Evolutionary conservation across 2,329 filamentous ascomycete genomes (phyloP).

Genomic region (Xylaria sp.): DNA sequence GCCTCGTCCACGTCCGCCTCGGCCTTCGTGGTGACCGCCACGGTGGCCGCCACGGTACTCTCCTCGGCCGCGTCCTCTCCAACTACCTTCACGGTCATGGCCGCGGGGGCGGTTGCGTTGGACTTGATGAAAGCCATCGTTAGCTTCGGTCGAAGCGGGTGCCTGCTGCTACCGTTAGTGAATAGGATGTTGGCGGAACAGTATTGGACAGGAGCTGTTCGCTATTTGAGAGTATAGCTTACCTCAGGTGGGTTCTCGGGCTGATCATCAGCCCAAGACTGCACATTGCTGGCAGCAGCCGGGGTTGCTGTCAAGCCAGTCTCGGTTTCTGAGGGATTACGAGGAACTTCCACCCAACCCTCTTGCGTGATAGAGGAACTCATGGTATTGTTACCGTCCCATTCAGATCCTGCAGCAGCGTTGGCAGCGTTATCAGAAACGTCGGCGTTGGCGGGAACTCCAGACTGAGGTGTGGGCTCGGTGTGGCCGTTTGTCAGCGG

Average conservation of each 20-base stretch:
- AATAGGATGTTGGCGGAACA: slow-evolving; percentile 18
- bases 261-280: slow-evolving; percentile 87
- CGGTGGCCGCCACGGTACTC: slow-evolving; percentile 48
- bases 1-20: slow-evolving; percentile 49
- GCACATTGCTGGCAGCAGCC: slow-evolving; percentile 64
- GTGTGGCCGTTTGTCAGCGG: slow-evolving; percentile 57
- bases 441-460: slow-evolving; percentile 61
- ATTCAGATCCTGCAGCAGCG: slow-evolving; percentile 72
- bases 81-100: slow-evolving; percentile 47
- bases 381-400: slow-evolving; percentile 65
- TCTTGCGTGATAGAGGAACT: slow-evolving; percentile 65
- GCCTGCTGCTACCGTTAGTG: slow-evolving; percentile 40
- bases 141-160: slow-evolving; percentile 43
- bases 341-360: slow-evolving; percentile 80
- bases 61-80: slow-evolving; percentile 48
- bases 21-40: slow-evolving; percentile 46
- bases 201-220: not conserved
- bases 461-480: slow-evolving; percentile 52
- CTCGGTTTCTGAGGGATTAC: slow-evolving; percentile 80
- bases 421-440: slow-evolving; percentile 67
- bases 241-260: slow-evolving; percentile 64
- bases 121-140: slow-evolving; percentile 51
- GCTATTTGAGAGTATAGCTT: slow-evolving; percentile 41
- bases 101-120: slow-evolving; percentile 50
- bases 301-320: slow-evolving; percentile 71